phyloP scores from a whole-genome alignment of 129 eudicot species.

The Arctium minus region DNA sequence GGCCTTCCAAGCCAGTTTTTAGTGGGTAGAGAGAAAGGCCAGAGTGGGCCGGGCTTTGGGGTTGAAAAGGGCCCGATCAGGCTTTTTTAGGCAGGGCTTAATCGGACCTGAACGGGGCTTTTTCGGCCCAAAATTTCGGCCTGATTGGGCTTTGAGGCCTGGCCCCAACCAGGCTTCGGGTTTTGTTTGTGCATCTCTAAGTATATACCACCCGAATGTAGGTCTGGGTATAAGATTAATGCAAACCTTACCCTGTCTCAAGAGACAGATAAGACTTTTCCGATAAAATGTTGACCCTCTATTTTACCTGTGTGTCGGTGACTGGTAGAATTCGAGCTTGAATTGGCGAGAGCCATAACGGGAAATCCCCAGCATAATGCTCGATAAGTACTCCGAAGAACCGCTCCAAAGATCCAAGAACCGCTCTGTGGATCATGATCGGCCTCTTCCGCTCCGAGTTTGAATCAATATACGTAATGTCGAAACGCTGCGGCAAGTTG shows the following conservation, averaged over 20 bases:
- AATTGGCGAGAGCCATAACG: conserved; percentile 91
- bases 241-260: no score
- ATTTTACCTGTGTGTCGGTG: conserved; percentile 76
- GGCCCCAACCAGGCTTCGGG: neutral
- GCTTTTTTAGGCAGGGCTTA: neutral
- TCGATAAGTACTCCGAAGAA: conserved; percentile 94
- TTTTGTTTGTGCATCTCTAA: no score
- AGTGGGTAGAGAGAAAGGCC: neutral
- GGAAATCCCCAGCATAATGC: conserved; percentile 96
- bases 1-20: neutral
- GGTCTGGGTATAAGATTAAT: no score
- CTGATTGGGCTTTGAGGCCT: no score
- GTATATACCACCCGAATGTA: no score
- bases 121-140: neutral
- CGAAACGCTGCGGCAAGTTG: conserved; percentile 87
- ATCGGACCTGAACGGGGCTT: neutral
- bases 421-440: conserved; percentile 96
- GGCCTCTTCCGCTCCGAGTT: conserved; percentile 81
- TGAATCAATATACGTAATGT: conserved; percentile 84
- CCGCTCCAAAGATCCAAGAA: conserved; percentile 95
- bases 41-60: neutral
- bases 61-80: neutral
- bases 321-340: conserved; percentile 89
- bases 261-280: no score
- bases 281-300: neutral